phyloP scores from a whole-genome alignment of 1,284 basidiomycete genomes.

The Pseudozyma thailandica region DNA sequence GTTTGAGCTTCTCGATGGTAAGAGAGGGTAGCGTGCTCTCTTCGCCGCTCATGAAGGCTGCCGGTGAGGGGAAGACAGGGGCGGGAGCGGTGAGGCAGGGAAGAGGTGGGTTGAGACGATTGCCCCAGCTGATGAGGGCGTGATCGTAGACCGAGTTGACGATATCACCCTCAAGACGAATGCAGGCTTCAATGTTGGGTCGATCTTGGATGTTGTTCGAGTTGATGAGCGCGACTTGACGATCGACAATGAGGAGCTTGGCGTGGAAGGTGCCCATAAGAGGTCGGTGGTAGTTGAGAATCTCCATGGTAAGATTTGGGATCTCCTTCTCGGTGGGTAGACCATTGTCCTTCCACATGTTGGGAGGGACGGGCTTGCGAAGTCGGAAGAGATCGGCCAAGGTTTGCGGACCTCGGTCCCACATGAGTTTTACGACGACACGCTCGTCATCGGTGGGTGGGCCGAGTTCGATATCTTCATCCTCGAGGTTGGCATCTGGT shows the following conservation, averaged over 20 bases:
- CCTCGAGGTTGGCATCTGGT: conserved; percentile 4
- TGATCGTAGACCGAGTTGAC: conserved; percentile 80
- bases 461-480: conserved; percentile 40
- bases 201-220: conserved; percentile 78
- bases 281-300: conserved; percentile 67
- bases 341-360: conserved; percentile 63
- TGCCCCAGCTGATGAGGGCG: conserved; percentile 77
- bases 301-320: conserved; percentile 60
- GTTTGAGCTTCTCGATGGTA: conserved; percentile 48
- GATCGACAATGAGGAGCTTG: conserved; percentile 80
- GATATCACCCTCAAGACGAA: conserved; percentile 74
- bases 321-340: conserved; percentile 59
- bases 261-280: conserved; percentile 78
- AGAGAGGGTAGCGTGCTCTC: conserved; percentile 44
- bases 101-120: conserved; percentile 74
- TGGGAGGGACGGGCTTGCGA: conserved; percentile 58
- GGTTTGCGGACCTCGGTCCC: conserved; percentile 65
- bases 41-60: conserved; percentile 49
- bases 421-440: conserved; percentile 66
- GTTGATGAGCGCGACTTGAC: conserved; percentile 78
- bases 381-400: conserved; percentile 64
- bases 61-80: conserved; percentile 40
- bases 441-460: conserved; percentile 41
- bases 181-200: conserved; percentile 68
- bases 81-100: conserved; percentile 71